Percentiles rank a stretch among this genome's conserved stretches.
phyloP scores from a whole-genome alignment of 1,139 yeast genomes.

The Cylindricascospora bacillispora region DNA sequence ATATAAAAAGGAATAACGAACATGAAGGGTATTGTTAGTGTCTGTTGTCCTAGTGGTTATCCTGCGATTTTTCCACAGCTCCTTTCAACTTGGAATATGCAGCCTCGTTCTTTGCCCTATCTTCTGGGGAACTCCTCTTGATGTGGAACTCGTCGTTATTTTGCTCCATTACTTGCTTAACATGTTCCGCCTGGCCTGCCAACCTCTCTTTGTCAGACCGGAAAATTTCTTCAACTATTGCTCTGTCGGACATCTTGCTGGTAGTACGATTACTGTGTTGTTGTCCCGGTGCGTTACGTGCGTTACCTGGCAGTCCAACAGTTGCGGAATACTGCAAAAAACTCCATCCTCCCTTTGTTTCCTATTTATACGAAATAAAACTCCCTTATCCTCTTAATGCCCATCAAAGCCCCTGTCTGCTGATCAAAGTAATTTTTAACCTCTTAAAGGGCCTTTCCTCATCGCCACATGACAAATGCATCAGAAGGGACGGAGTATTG shows the following conservation, averaged over 20 bases:
- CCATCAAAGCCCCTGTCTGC: neutral
- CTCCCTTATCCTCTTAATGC: neutral
- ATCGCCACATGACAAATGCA: too few relatives aligned
- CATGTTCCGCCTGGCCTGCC: neutral
- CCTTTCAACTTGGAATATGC: conserved; percentile 1
- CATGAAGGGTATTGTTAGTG: neutral
- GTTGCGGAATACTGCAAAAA: too few relatives aligned
- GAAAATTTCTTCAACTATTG: neutral
- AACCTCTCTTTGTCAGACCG: neutral
- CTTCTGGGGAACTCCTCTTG: neutral
- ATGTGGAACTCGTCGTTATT: neutral
- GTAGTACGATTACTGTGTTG: neutral
- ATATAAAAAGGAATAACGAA: neutral
- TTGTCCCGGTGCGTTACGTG: neutral
- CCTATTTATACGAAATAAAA: neutral
- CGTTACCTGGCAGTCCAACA: too few relatives aligned
- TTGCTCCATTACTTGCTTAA: neutral
- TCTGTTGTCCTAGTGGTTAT: neutral
- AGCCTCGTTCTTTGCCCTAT: conserved; percentile 4
- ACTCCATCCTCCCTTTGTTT: neutral
- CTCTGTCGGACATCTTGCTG: neutral
- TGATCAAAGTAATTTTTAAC: neutral
- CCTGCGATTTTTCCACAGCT: neutral
- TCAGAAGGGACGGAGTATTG: too few relatives aligned
- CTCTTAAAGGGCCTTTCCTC: too few relatives aligned